phyloP scores from a whole-genome alignment of 305 asterid genomes.

The Nicotiana rustica region DNA sequence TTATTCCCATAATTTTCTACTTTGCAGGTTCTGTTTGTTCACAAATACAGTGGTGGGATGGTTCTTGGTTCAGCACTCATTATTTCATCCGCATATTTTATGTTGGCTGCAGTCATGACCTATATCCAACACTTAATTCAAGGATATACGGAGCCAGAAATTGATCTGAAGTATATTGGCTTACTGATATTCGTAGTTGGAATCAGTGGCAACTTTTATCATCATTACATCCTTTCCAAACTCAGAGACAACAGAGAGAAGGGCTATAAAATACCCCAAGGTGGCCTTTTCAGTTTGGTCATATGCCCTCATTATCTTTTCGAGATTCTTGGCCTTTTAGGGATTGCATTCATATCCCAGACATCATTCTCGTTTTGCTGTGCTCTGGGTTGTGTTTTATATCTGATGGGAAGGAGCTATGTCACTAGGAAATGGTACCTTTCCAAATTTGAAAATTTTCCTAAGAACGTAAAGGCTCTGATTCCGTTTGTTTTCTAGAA shows the following conservation, averaged over 20 bases:
- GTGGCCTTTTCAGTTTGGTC: slow-evolving; percentile 66
- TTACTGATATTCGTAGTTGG: slow-evolving; percentile 49
- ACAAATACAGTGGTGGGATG: slow-evolving; percentile 69
- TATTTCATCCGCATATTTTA: slow-evolving; percentile 52
- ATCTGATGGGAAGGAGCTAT: slow-evolving; percentile 57
- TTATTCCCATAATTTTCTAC: neutral
- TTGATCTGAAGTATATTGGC: slow-evolving; percentile 66
- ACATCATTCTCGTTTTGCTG: slow-evolving; percentile 49
- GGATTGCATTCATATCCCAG: slow-evolving; percentile 65
- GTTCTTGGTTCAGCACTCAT: slow-evolving; percentile 48
- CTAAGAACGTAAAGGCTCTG: slow-evolving; percentile 67
- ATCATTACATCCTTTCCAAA: slow-evolving; percentile 69
- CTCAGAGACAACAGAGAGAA: slow-evolving; percentile 59
- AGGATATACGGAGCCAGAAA: slow-evolving; percentile 53
- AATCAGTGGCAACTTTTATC: slow-evolving; percentile 67
- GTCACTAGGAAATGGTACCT: slow-evolving; percentile 70
- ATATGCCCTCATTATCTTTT: slow-evolving; percentile 80
- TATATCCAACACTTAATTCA: slow-evolving; percentile 52
- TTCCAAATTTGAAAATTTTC: slow-evolving; percentile 70
- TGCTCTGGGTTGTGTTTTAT: slow-evolving; percentile 54
- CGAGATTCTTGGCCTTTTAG: slow-evolving; percentile 55
- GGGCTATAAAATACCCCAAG: slow-evolving; percentile 68
- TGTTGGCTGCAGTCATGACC: slow-evolving; percentile 50
- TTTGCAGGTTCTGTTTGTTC: slow-evolving; percentile 66
- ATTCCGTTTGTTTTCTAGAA: slow-evolving; percentile 67